Evolutionary conservation across 2,329 filamentous ascomycete genomes (phyloP), one percentile per base, ranked within the genome.

Genomic region (Exophiala xenobiotica): DNA sequence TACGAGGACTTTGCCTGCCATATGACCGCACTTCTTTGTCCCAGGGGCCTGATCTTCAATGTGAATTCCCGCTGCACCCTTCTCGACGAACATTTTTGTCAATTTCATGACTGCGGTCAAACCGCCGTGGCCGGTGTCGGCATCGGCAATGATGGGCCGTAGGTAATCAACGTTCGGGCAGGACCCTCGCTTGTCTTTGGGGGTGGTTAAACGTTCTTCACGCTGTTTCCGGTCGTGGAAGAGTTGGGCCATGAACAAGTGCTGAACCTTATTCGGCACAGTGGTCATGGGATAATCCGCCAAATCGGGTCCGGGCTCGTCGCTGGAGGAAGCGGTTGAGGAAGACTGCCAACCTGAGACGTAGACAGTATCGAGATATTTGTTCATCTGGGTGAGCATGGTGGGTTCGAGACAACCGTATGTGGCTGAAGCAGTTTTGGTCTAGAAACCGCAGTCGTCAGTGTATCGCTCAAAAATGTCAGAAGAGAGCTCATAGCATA

Each of bases 221-320:
- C 93, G 87, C 75, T 99, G 93, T 76, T 99, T 99, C 67, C 93
- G 88, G 80, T 99, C 93, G 76, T 99, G 93, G 86, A 99, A 99
- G 51, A 97, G 85, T 75, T 99, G 93, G 11, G 93, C 92, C 83
- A 95, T 91, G 83, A 95, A 99, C 46, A 99, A 83, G 69, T 99
- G 93, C 67, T 88, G 83, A 61, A 99, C 93, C 75, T 99, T 99
- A 79, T 97, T 96, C 46, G 93, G 93, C 18, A 99, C 93, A 37
- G 93, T 99, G 61, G 93, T 96, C 72, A 91, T 91, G 56, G 93
- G 92, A 74, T 99, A 99, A 71, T 99, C 93, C 59, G 93, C 93
- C 72, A 99, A 82, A 85, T 99, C 93, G 42, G 93, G 93, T 31
- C 92, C 93, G 20, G 93, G 93, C 77, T 99, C 93, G 65, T 99